phyloP scores from a whole-genome alignment of 2,329 filamentous ascomycete genomes.

The Nemania abortiva region DNA sequence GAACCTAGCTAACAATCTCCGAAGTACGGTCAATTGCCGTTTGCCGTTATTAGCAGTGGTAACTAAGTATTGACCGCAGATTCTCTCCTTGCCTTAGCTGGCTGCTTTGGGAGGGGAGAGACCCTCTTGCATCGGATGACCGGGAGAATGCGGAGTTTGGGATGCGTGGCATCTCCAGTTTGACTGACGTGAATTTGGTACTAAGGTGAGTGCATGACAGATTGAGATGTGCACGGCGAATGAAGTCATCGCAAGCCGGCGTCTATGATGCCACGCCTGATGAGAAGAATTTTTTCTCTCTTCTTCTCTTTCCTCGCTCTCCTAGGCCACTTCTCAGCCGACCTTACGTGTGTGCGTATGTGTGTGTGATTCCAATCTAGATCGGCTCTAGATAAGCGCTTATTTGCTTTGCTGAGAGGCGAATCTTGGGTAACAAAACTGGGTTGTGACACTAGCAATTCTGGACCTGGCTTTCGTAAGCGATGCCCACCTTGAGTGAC shows the following conservation, averaged over 20 bases:
- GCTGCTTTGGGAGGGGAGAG: neutral
- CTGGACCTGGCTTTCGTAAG: slow-evolving; percentile 27
- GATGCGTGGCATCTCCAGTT: slow-evolving; percentile 33
- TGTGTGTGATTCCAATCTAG: slow-evolving; percentile 5
- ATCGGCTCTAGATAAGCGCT: slow-evolving; percentile 25
- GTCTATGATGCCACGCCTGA: slow-evolving; percentile 9
- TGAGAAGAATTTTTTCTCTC: slow-evolving; percentile 8
- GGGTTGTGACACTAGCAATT: slow-evolving; percentile 32
- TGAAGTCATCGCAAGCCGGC: slow-evolving; percentile 14
- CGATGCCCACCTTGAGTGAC: slow-evolving; percentile 22
- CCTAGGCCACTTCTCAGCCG: slow-evolving; percentile 16
- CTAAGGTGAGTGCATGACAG: slow-evolving; percentile 22
- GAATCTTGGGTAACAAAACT: slow-evolving; percentile 34
- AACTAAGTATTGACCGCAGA: neutral
- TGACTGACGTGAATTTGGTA: slow-evolving; percentile 25
- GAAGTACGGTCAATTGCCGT: slow-evolving; percentile 2
- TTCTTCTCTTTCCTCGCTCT: neutral
- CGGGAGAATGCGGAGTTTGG: slow-evolving; percentile 35
- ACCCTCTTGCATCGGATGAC: slow-evolving; percentile 32
- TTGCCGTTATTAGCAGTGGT: neutral
- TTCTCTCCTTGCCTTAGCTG: slow-evolving; percentile 11
- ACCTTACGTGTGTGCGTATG: slow-evolving; percentile 14
- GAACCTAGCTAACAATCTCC: slow-evolving; percentile 10
- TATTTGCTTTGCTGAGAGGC: slow-evolving; percentile 34
- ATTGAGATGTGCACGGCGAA: slow-evolving; percentile 27